Percentiles rank a stretch among this genome's conserved stretches.
These are phyloP conservation scores for Kodamaea lidongshanica DNA, from an alignment of 805 yeast species.

Conservation along the genomic window DNA sequence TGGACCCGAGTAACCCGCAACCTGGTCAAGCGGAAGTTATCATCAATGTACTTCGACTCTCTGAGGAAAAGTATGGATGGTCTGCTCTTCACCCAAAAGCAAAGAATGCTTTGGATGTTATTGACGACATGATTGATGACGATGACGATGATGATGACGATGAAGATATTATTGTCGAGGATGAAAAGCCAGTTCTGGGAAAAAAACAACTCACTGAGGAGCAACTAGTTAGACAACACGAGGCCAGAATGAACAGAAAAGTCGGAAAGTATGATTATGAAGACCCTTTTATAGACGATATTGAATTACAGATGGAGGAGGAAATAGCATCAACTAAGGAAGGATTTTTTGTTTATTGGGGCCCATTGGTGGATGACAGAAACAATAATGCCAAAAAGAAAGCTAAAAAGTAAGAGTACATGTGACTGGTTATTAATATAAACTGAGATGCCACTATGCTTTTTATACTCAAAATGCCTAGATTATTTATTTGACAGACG, in stretches of 20 bases:
- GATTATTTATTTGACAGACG: no score
- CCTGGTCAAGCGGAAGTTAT: constrained; percentile 60
- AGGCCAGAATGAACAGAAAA: constrained; percentile 53
- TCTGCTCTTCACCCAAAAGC: constrained; percentile 63
- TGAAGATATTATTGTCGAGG: constrained; percentile 19
- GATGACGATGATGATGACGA: constrained; percentile 42
- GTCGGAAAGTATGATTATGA: constrained; percentile 87
- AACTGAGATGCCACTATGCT: no score
- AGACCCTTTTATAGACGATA: constrained; percentile 96
- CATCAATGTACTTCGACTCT: constrained; percentile 63
- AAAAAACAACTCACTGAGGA: constrained; percentile 32
- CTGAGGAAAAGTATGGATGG: constrained; percentile 85
- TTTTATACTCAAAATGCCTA: no score
- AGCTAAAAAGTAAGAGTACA: constrained; percentile 2
- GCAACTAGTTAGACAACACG: constrained; percentile 40
- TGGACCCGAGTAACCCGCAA: constrained; percentile 39
- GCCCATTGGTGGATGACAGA: constrained; percentile 67
- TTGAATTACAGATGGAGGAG: constrained; percentile 88
- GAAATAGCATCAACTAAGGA: constrained; percentile 88
- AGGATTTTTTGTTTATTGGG: constrained; percentile 93
- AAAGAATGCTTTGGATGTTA: constrained; percentile 47
- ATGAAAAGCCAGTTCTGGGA: constrained; percentile 17
- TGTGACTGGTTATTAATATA: not conserved
- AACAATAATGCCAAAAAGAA: constrained; percentile 7
- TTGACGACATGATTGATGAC: constrained; percentile 47